Conservation (phyloP, 1,284 basidiomycete species). For the Cystobasidium slooffiae region DNA sequence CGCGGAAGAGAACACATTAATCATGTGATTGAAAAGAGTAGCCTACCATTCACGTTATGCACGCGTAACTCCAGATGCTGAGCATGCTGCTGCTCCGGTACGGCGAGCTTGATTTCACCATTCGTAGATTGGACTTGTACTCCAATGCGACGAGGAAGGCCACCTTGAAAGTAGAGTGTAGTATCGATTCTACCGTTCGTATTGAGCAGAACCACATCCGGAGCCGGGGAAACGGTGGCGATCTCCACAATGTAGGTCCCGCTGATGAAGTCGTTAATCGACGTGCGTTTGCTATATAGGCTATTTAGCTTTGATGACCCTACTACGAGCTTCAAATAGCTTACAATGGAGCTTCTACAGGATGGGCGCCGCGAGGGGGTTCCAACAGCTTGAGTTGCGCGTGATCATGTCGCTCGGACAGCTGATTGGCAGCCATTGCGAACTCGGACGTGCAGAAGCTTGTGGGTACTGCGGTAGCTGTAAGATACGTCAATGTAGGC, state of each 20-base stretch:
- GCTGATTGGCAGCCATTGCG: not conserved
- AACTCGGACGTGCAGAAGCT: no score
- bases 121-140: constrained; percentile 2
- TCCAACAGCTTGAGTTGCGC: not conserved
- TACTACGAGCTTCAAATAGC: not conserved
- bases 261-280: constrained; percentile 16
- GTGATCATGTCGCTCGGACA: not conserved
- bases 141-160: constrained; percentile 32
- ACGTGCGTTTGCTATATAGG: constrained; percentile 13
- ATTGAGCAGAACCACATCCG: constrained; percentile 11
- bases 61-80: constrained; percentile 31
- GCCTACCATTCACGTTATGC: constrained; percentile 28
- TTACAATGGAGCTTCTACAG: constrained; percentile 26
- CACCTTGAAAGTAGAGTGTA: constrained; percentile 28
- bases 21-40: not conserved
- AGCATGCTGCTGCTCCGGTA: constrained; percentile 38
- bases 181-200: constrained; percentile 20
- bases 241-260: constrained; percentile 33
- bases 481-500: no score
- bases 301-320: not conserved
- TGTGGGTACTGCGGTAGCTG: no score
- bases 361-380: constrained; percentile 22
- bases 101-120: constrained; percentile 16
- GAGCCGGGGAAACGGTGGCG: constrained; percentile 17
- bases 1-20: not conserved